Base-by-base conservation (phyloP, 176 grass and related monocot species). In the Cenchrus americanus region DNA sequence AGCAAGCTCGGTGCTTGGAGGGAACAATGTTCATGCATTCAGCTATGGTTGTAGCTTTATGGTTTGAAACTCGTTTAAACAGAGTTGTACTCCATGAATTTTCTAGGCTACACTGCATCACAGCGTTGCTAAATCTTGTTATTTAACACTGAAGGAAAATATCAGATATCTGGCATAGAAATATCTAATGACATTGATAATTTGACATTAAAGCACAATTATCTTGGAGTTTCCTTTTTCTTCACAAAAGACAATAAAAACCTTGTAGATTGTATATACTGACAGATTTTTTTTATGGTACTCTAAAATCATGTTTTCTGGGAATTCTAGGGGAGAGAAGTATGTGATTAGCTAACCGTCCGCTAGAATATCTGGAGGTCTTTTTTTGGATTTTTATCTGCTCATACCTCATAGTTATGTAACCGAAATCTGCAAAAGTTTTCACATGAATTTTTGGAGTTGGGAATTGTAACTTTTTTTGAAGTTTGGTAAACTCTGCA, bases 11-110 rank as follows among this genome's bases (percentile, higher is more conserved):
- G 43, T 83, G 12, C 47, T 49, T 34, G 64, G 32, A 65, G 58
- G 58, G 48, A 59, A 64, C 14, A 80, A 67, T 55, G 21, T 83
- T 63, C 64, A 47, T 58, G 67, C 30, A 8, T 83, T 86, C 23
- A 42, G 58, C 8, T 77, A 55, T 27, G 77, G 51, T 42, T 62
- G 24, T 51, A 73, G 6, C 3, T 49, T 81, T 41, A 30, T 48
- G 0, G 19, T 19, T 48, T 14, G 65, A 86, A 46, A 60, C 32
- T 66, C 43, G 57, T 72, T 81, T 66, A 22, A 66, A 48, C n/a
- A 61, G 21, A 79, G 81, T 46, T 66, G 5, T 27, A 61, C 59
- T 2, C 43, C 32, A 2, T 84, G 68, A 73, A 58, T 78, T 65
- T 22, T 26, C 14, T 2, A 83, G 19, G 23, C 47, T 8, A 63